A percentile compares a stretch with the other conserved stretches of the same genome.
phyloP scores from a whole-genome alignment of 805 yeast genomes.

The Wickerhamiella shivajii region DNA sequence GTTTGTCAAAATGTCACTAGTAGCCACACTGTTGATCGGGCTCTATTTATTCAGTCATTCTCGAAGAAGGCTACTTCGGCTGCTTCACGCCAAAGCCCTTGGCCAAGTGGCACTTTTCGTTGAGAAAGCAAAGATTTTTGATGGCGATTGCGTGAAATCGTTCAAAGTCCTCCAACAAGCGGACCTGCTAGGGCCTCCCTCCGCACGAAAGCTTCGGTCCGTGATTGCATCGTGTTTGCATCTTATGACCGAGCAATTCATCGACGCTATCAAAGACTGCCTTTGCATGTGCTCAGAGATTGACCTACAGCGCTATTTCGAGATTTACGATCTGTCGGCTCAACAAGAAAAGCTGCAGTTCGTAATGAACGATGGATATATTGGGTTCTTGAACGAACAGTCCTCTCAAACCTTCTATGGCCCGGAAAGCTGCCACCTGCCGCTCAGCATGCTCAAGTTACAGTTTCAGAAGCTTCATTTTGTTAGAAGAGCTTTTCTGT shows the following conservation, averaged over 20 bases:
- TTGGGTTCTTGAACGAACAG: slow-evolving; percentile 10
- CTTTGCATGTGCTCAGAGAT: slow-evolving; percentile 22
- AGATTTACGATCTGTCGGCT: slow-evolving; percentile 28
- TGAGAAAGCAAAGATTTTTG: slow-evolving; percentile 18
- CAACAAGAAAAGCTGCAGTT: slow-evolving; percentile 21
- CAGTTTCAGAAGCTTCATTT: slow-evolving; percentile 27
- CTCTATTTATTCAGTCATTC: slow-evolving; percentile 24
- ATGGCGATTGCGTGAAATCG: slow-evolving; percentile 19
- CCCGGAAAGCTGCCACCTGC: slow-evolving; percentile 11
- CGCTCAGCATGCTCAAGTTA: slow-evolving; percentile 19
- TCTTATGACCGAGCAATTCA: slow-evolving; percentile 23
- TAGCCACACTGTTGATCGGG: slow-evolving; percentile 19
- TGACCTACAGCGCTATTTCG: slow-evolving; percentile 31
- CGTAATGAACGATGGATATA: slow-evolving; percentile 10
- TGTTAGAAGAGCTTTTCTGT: slow-evolving; percentile 31
- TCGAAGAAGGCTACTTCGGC: slow-evolving; percentile 21
- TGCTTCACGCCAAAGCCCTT: slow-evolving; percentile 20
- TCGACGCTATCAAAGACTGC: slow-evolving; percentile 20
- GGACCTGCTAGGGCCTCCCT: slow-evolving; percentile 20
- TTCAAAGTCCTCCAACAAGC: slow-evolving; percentile 20
- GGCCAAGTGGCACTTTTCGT: slow-evolving; percentile 18
- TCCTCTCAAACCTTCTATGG: background rate
- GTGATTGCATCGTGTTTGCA: slow-evolving; percentile 20
- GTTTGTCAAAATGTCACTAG: slow-evolving; percentile 12
- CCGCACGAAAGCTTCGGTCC: slow-evolving; percentile 22